Evolutionary conservation across 176 grass and related monocot genomes (phyloP).

Genomic region (Dactylis glomerata): DNA sequence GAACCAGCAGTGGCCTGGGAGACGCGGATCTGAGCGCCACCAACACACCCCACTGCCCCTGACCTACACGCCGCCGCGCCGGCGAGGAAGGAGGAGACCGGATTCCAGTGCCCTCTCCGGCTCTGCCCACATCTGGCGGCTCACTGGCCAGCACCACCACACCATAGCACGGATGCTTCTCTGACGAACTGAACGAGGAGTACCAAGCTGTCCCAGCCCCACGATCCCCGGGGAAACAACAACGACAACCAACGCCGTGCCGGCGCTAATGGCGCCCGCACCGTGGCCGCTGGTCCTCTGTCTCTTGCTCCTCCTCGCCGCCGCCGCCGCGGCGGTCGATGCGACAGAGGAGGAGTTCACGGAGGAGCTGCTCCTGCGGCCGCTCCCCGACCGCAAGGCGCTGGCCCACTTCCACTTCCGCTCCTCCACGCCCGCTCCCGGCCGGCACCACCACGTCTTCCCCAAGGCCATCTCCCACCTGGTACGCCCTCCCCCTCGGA

Average conservation of each 20-base stretch:
- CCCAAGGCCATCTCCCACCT: constrained; percentile 91
- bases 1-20: not conserved
- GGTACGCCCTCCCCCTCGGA: constrained; percentile 28
- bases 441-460: constrained; percentile 72
- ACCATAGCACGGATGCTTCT: not conserved
- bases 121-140: not conserved
- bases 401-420: constrained; percentile 89
- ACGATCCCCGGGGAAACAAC: not conserved
- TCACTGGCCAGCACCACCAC: not conserved
- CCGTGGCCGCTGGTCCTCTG: not conserved
- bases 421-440: constrained; percentile 45
- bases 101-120: not conserved
- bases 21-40: not conserved
- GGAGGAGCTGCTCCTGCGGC: constrained; percentile 83
- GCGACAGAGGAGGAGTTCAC: constrained; percentile 53
- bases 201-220: not conserved
- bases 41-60: not conserved
- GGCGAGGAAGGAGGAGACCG: not conserved
- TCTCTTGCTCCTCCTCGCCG: constrained; percentile 5
- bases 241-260: not conserved
- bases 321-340: not conserved
- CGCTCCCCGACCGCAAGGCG: constrained; percentile 76
- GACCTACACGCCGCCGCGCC: not conserved
- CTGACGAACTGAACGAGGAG: not conserved
- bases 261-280: constrained; percentile 36